Evolutionary conservation across 352 stramenopile genomes (phyloP).

Genomic region (Aphanomyces astaci): DNA sequence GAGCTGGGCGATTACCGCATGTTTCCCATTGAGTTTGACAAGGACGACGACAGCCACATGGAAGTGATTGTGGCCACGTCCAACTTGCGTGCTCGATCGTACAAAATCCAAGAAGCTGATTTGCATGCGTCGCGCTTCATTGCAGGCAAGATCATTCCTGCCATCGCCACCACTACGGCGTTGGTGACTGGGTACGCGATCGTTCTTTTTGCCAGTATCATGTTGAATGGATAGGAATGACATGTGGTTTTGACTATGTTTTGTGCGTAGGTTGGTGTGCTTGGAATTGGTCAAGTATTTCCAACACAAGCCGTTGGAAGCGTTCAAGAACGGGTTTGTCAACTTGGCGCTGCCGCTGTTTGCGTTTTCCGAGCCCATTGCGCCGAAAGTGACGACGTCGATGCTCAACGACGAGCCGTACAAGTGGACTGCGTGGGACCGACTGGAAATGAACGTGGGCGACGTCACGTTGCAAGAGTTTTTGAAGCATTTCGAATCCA

Average conservation of each 20-base stretch:
- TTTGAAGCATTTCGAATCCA: constrained; percentile 90
- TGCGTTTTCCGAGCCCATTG: constrained; percentile 94
- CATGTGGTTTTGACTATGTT: too few relatives aligned
- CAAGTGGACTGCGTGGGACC: constrained; percentile 98
- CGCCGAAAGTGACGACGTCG: constrained; percentile 87
- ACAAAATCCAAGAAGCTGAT: constrained; percentile 96
- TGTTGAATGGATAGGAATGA: too few relatives aligned
- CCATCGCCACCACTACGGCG: constrained; percentile 99
- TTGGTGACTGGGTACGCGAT: constrained; percentile 87
- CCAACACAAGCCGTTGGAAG: constrained; percentile 85
- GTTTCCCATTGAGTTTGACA: constrained; percentile 96
- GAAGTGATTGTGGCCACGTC: constrained; percentile 95
- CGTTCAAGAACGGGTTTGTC: constrained; percentile 97
- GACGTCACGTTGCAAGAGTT: constrained; percentile 96
- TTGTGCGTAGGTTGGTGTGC: constrained; percentile 86
- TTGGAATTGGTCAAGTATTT: constrained; percentile 97
- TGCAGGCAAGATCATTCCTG: constrained; percentile 99
- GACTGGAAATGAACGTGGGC: constrained; percentile 91
- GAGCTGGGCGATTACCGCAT: constrained; percentile 88
- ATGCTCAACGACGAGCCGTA: constrained; percentile 93
- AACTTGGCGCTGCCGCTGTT: constrained; percentile 98
- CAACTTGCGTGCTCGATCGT: constrained; percentile 96
- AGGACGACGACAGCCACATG: constrained; percentile 98
- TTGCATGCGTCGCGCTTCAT: constrained; percentile 98
- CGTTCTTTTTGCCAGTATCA: too few relatives aligned